Base-by-base conservation (phyloP, 805 yeast species). In the Teunomyces barrocoloradensis region DNA sequence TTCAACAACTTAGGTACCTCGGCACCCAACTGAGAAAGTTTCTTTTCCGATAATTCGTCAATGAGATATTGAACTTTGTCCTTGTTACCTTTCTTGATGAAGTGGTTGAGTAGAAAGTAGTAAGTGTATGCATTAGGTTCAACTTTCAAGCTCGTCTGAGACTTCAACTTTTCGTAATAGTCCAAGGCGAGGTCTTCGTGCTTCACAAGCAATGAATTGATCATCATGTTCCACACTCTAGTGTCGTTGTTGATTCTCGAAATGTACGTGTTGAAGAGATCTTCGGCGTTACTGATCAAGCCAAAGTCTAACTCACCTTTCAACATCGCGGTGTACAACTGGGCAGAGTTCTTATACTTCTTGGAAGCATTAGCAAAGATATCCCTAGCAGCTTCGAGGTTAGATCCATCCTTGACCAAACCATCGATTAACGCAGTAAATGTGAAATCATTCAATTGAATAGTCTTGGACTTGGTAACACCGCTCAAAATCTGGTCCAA, bases 401-500 rank as follows among this genome's bases (percentile, higher is more conserved):
- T 74, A 33, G 68, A 48, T n/a, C 75, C 71, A 44, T 74, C 71
- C 54, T 72, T 72, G 48, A 76, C 68, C 49, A 85, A 69, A 11
- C 82, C 82, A 45, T 75, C 77, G 48, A 85, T 68, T 30, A 86
- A 66, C 9, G 81, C 66, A 6, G 84, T 71, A 47, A 74, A 61
- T 23, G 86, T 78, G 45, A 66, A 69, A 29, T 69, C 65, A 56
- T 77, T 82, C 47, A 71, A 60, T 30, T 59, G 54, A 48, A 79
- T 35, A 13, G 50, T 43, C 12, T 58, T 54, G 3, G 60, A 46
- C 6, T 57, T 50, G 38, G 56, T 54, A 74, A 84, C 73, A 17
- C 71, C 71, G 1, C 59, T 49, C 34, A 82, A 62, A 48, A 80
- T 60, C 5, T 59, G 59, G 9, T 65, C 69, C 20, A 77, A 63